Evolutionary conservation across 306 rosid genomes (phyloP).

Genomic region (Rosa multiflora): DNA sequence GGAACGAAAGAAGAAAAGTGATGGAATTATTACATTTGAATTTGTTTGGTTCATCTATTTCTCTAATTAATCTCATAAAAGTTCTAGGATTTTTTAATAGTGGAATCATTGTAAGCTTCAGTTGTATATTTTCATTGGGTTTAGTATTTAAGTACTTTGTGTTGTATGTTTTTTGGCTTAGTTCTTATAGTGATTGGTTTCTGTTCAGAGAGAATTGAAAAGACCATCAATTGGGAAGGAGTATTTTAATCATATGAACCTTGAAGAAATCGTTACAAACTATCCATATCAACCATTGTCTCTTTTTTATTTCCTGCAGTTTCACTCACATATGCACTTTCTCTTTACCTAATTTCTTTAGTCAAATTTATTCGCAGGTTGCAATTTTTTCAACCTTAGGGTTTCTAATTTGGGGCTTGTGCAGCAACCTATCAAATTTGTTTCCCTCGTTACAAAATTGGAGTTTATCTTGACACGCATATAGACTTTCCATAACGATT

Average conservation of each 20-base stretch:
- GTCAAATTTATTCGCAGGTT: too few relatives aligned
- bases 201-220: slow-evolving; percentile 83
- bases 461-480: too few relatives aligned
- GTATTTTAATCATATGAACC: slow-evolving; percentile 85
- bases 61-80: slow-evolving; percentile 4
- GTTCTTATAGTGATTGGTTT: slow-evolving; percentile 36
- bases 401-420: too few relatives aligned
- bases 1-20: not conserved
- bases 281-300: slow-evolving; percentile 54
- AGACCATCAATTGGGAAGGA: slow-evolving; percentile 92
- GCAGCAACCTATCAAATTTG: too few relatives aligned
- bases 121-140: not conserved
- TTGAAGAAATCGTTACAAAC: slow-evolving; percentile 80
- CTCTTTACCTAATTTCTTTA: too few relatives aligned
- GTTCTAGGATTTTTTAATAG: not conserved
- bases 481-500: too few relatives aligned
- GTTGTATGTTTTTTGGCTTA: slow-evolving; percentile 15
- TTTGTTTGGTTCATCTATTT: slow-evolving; percentile 7
- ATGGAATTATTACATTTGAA: not conserved
- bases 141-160: not conserved
- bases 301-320: too few relatives aligned
- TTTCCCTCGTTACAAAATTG: too few relatives aligned
- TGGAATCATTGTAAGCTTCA: not conserved
- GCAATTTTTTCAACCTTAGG: too few relatives aligned
- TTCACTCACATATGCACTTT: too few relatives aligned